Evolutionary conservation across 331 rosid species (phyloP), one percentile per base, ranked within the genome.

Genomic region (Acacia pycnantha): DNA sequence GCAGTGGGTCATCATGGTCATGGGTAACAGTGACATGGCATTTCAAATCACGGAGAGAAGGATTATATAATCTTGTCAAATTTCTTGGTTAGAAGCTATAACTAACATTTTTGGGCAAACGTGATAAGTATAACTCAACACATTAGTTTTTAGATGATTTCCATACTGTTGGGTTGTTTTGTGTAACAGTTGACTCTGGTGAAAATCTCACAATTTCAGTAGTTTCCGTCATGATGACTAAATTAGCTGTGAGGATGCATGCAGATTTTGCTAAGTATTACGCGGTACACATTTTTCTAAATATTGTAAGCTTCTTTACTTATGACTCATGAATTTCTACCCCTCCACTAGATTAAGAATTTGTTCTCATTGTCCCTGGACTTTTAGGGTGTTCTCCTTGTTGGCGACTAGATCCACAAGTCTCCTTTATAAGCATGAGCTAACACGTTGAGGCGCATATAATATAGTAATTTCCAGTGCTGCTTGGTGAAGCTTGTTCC

Each of bases 171-270:
- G 35, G 41, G 29, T 73, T 5, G 2, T 29, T 75, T 81, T 1
- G 19, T 75, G 33, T 33, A 68, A 43, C 81, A 29, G 81, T 44
- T 76, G 62, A 33, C 40, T 82, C 13, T 53, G 51, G 9, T 35
- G 62, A 44, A 64, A 68, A 54, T 66, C 56, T 4, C 59, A 16
- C 74, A 26, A 51, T 15, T 73, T 35, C 16, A 56, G n/a, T 53
- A 19, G n/a, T 50, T 67, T 43, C 65, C 7, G 7, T 31, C 26
- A 8, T 33, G 75, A 67, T 51, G 31, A 29, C 62, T 79, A 59
- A 26, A 22, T 67, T 78, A 51, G 44, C 56, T 22, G 22, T 37
- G 43, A 68, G 58, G 44, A 43, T 76, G 43, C 40, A 15, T 33
- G 24, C 43, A 16, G 12, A 27, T 56, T 37, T 70, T 53, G 48